Evolutionary conservation across 1,139 yeast species (phyloP).

Genomic region (Yamadazyma sp.): DNA sequence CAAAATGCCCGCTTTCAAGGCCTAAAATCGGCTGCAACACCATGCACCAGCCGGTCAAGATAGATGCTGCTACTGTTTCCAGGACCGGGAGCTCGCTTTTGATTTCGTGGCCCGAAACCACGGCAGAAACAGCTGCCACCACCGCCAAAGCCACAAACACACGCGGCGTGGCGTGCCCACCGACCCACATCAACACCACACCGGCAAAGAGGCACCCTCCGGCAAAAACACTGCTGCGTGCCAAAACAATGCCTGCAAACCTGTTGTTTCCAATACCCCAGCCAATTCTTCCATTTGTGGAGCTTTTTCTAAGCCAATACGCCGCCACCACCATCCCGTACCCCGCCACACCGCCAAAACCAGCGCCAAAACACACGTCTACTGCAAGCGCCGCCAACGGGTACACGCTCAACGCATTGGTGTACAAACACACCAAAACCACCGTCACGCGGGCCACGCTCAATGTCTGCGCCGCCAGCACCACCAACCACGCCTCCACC

Average conservation of each 20-base stretch:
- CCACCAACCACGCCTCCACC: not conserved
- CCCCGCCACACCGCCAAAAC: not conserved
- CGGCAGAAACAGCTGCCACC: not conserved
- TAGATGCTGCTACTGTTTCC: not conserved
- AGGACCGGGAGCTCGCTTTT: not conserved
- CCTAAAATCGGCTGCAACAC: too few species aligned
- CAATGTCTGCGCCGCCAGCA: not conserved
- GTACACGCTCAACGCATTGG: not conserved
- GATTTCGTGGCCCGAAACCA: too few species aligned
- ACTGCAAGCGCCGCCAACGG: not conserved
- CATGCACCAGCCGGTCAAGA: not conserved
- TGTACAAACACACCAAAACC: not conserved
- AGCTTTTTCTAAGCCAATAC: not conserved
- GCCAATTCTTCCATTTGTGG: too few species aligned
- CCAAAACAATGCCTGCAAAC: too few species aligned
- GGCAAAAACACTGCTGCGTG: not conserved
- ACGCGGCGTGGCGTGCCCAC: not conserved
- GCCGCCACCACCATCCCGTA: not conserved
- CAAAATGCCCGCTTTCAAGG: too few species aligned
- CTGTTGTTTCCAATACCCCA: too few species aligned
- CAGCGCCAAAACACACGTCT: slow-evolving; percentile 1
- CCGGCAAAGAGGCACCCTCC: not conserved
- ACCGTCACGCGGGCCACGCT: not conserved
- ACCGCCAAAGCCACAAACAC: not conserved
- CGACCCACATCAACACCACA: not conserved